phyloP scores from a whole-genome alignment of 495 filamentous ascomycete species.

The Penicillium longicatenatum region DNA sequence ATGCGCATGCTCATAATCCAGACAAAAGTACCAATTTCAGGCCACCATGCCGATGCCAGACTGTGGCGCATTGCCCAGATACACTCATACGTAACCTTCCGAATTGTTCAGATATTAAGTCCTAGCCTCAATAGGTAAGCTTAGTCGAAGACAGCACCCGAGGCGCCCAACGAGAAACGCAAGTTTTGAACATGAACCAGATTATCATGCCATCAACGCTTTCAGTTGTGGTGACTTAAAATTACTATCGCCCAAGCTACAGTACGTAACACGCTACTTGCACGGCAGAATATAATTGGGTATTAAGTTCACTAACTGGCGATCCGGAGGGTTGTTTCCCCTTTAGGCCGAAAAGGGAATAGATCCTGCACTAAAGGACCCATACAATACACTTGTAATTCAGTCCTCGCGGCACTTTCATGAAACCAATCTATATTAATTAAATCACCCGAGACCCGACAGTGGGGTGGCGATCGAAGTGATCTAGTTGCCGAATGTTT shows the following conservation, averaged over 20 bases:
- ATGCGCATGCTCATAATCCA: neutral
- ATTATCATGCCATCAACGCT: neutral
- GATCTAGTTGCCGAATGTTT: neutral
- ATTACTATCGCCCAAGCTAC: neutral
- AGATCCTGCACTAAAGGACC: neutral
- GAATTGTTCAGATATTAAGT: neutral
- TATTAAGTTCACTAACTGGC: neutral
- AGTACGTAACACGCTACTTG: neutral
- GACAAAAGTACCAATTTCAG: neutral
- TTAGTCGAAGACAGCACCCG: neutral
- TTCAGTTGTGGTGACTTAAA: neutral
- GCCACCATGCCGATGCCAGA: neutral
- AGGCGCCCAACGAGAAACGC: no score
- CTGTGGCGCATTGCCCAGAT: neutral
- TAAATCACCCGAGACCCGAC: neutral
- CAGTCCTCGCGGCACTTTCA: neutral
- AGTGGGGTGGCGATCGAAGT: neutral
- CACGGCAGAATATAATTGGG: neutral
- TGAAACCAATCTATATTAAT: neutral
- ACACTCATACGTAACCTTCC: neutral
- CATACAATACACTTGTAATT: neutral
- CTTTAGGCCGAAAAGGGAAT: neutral
- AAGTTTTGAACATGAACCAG: no score
- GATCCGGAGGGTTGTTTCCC: conserved; percentile 1
- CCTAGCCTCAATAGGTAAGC: neutral